Evolutionary conservation across 805 yeast genomes (phyloP), one percentile per base, ranked within the genome.

Genomic region (Myxozyma melibiosi): DNA sequence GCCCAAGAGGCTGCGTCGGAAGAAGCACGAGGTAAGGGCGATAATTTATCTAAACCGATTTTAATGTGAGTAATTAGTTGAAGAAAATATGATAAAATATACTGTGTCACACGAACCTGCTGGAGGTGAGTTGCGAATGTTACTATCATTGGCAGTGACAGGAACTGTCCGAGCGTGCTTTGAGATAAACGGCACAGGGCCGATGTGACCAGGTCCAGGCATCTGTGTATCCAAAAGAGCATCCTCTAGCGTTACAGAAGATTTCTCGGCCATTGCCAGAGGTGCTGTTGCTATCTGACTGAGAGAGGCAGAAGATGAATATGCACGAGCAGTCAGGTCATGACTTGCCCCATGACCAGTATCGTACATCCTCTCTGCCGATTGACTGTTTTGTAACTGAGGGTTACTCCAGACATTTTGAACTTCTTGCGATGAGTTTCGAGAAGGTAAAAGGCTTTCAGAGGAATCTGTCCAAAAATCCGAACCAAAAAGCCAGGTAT

Each of bases 401-500:
- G 28, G 27, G 8, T 13, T 14, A 20, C 28, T 30, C 51, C 42
- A 47, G n/a, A 27, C 14, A 6, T 33, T 14, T 22, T 31, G 18
- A 20, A 18, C 40, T 11, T 11, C 50, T 3, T 39, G 34, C 14
- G 22, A 25, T 18, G 43, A 8, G 14, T 8, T 34, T 18, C 33
- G 46, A 22, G 42, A 14, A 5, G 50, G 25, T 13, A 52, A 27
- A 7, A 51, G 28, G 16, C 28, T 40, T 34, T 57, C 55, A 11
- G 53, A 43, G n/a, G 57, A 34, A 18, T 61, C 62, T 4, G 56
- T 30, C 65, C 62, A 62, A 30, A 64, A 60, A 20, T 65, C 68
- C 2, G 60, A 43, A 4, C 68, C 68, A 37, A 65, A 65, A n/a
- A 67, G 63, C 70, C 70, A 67, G 28, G 66, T 62, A 43, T 66